Evolutionary conservation across 2,329 filamentous ascomycete species (phyloP), one percentile per base, ranked within the genome.

Genomic region (Aspergillus flavus): DNA sequence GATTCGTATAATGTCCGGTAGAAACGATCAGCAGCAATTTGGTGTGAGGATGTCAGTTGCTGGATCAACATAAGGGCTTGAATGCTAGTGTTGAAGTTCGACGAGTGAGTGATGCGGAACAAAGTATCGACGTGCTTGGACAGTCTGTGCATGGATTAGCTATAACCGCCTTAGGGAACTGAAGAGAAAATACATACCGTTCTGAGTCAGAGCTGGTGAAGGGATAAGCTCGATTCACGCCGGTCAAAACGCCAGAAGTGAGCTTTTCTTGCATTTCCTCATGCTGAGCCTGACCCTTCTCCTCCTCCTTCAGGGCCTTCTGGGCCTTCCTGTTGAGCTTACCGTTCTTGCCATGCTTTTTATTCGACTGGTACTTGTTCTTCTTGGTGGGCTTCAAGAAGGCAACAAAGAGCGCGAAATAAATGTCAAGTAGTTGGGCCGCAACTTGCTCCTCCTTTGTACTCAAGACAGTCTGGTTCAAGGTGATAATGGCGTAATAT

Each of bases 11-110:
- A 83, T 11, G 94, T 97, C 57, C 93, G 87, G 81, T 98, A 99
- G 81, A 97, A 99, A 64, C 95, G 87, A 73, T 99, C 95, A 14
- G 90, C 89, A 5, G 91, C 90, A 59, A 94, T 84, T 71, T 94
- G 90, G 75, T 95, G 93, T 3, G 89, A 87, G 1, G 89, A 84
- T 0, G 93, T 92, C 32, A 99, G 86, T 76, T 98, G 95, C 76
- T 98, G 95, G 68, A 99, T 96, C 55, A 99, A 83, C 81, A 97
- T 91, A 68, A 99, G 86, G 39, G 95, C 94, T 79, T 99, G 95
- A 43, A 99, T 92, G 75, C 93, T 95, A 0, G 95, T 99, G 80
- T 98, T 99, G 85, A 99, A 98, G 78, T 99, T 99, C 61, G 94
- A 93, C 0, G 94, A 98, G 79, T 99, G 95, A 0, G 95, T 96